phyloP scores from a whole-genome alignment of 108 stramenopile genomes.

The Stephanodiscus triporus region DNA sequence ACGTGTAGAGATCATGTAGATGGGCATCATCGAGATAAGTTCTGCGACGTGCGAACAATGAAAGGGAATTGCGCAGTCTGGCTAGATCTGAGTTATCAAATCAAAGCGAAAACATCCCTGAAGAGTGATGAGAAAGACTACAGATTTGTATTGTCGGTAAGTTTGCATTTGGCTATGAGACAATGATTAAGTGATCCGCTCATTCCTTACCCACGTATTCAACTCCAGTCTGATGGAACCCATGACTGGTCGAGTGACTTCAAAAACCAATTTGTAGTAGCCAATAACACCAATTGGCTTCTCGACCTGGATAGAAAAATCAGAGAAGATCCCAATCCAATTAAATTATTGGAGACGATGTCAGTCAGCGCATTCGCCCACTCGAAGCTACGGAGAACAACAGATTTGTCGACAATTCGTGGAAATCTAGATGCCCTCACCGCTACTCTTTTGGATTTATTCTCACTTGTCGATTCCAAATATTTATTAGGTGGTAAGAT shows the following conservation, averaged over 20 bases:
- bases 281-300: conserved; percentile 49
- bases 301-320: conserved; percentile 23
- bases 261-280: conserved; percentile 40
- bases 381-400: conserved; percentile 19
- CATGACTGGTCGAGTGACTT: conserved; percentile 51
- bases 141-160: conserved; percentile 38
- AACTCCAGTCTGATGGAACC: conserved; percentile 30
- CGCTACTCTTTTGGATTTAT: conserved; percentile 42
- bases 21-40: not conserved
- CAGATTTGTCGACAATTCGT: conserved; percentile 22
- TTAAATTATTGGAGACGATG: conserved; percentile 21
- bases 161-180: too few relatives aligned
- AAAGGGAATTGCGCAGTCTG: conserved; percentile 52
- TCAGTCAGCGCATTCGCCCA: conserved; percentile 24
- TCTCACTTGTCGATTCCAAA: conserved; percentile 48
- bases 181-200: too few relatives aligned
- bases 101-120: conserved; percentile 39
- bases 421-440: conserved; percentile 36
- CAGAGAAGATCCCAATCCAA: conserved; percentile 3
- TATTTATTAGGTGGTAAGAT: conserved; percentile 36
- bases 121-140: conserved; percentile 39
- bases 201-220: too few relatives aligned
- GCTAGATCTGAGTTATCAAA: conserved; percentile 50
- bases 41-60: conserved; percentile 44
- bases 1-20: conserved; percentile 37